These are phyloP conservation scores for Alternaria sp. DNA, from an alignment of 2,329 filamentous ascomycete species.

Conservation along the genomic window DNA sequence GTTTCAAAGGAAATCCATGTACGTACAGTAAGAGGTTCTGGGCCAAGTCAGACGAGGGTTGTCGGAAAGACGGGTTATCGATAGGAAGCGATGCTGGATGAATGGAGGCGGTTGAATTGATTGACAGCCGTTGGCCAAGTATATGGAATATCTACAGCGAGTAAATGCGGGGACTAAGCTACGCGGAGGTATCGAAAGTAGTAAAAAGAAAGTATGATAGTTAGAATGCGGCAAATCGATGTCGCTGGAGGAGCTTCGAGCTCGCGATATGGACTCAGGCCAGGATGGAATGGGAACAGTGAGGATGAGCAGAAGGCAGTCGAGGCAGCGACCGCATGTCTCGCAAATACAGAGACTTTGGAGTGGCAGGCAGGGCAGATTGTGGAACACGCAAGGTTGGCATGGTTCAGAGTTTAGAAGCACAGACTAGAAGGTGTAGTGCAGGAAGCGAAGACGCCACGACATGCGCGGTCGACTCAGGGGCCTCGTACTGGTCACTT, in stretches of 20 bases:
- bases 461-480: conserved; percentile 30
- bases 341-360: conserved; percentile 34
- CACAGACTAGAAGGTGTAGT: conserved; percentile 31
- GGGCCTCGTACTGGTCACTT: conserved; percentile 22
- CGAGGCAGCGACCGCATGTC: conserved; percentile 31
- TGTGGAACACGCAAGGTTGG: conserved; percentile 36
- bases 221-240: conserved; percentile 14
- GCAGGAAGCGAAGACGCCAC: conserved; percentile 38
- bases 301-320: conserved; percentile 24
- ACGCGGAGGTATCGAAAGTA: conserved; percentile 22
- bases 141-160: conserved; percentile 21
- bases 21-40: conserved; percentile 53
- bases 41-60: conserved; percentile 34
- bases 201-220: conserved; percentile 30
- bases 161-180: conserved; percentile 20
- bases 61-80: conserved; percentile 25
- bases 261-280: conserved; percentile 27
- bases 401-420: conserved; percentile 23
- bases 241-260: conserved; percentile 40
- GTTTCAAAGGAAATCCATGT: conserved; percentile 45
- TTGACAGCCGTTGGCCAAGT: conserved; percentile 20
- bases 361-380: conserved; percentile 33
- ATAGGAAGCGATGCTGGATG: not conserved
- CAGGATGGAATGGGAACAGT: conserved; percentile 24
- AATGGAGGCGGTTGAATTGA: conserved; percentile 4